phyloP scores from a whole-genome alignment of 1,139 yeast genomes.

The Blastobotrys elegans region DNA sequence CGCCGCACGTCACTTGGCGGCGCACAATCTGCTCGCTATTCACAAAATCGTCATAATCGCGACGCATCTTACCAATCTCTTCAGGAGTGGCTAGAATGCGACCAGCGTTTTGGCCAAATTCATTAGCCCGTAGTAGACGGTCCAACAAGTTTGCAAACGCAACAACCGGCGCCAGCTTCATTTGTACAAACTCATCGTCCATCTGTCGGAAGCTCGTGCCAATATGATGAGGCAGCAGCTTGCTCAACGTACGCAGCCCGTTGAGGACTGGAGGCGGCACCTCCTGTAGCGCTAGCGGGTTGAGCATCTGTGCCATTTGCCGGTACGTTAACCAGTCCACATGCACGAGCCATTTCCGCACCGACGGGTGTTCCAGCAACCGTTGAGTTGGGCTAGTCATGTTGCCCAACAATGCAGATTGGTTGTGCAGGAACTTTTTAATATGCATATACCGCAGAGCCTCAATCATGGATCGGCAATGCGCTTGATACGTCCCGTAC shows the following conservation, averaged over 20 bases:
- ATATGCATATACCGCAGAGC: conserved; percentile 64
- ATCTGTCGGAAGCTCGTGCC: conserved; percentile 38
- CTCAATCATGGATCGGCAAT: conserved; percentile 59
- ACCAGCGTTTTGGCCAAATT: conserved; percentile 54
- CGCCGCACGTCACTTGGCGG: conserved; percentile 34
- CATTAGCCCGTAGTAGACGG: conserved; percentile 54
- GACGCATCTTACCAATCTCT: conserved; percentile 50
- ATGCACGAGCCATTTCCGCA: conserved; percentile 56
- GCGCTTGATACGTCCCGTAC: conserved; percentile 55
- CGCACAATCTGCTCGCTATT: conserved; percentile 47
- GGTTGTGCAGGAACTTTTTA: conserved; percentile 50
- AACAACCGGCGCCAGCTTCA: conserved; percentile 52
- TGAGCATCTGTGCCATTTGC: conserved; percentile 54
- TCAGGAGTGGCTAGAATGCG: conserved; percentile 44
- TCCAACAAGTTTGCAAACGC: conserved; percentile 54
- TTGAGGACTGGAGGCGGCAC: conserved; percentile 54
- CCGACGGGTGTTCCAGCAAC: conserved; percentile 47
- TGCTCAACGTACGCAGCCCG: conserved; percentile 31
- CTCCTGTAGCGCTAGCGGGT: conserved; percentile 60
- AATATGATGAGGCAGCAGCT: conserved; percentile 28
- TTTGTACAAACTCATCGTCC: conserved; percentile 47
- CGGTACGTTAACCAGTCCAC: conserved; percentile 65
- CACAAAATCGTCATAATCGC: conserved; percentile 54
- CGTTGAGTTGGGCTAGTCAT: conserved; percentile 63
- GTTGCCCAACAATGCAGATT: conserved; percentile 53